phyloP scores from a whole-genome alignment of 2,329 filamentous ascomycete genomes.

The Fusarium penzigii region DNA sequence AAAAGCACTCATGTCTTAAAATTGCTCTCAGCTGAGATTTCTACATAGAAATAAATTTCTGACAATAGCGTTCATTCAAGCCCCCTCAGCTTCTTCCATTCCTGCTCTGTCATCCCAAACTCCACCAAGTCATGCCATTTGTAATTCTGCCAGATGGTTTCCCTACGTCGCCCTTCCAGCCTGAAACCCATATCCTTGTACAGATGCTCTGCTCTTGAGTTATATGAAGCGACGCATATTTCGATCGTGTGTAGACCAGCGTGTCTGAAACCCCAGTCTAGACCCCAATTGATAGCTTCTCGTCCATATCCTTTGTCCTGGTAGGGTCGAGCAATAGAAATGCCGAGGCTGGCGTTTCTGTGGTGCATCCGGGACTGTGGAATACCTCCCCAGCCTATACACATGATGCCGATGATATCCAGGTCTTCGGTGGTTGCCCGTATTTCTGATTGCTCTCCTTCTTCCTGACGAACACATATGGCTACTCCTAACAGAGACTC shows the following conservation, averaged over 20 bases:
- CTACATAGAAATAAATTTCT: too few relatives aligned
- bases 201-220: slow-evolving; percentile 41
- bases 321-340: slow-evolving; percentile 36
- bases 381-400: slow-evolving; percentile 14
- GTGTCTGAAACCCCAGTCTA: slow-evolving; percentile 46
- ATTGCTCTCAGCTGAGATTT: too few relatives aligned
- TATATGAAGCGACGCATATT: slow-evolving; percentile 44
- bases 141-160: slow-evolving; percentile 45
- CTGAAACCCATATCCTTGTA: slow-evolving; percentile 48
- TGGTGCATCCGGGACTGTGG: slow-evolving; percentile 7
- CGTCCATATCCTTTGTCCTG: slow-evolving; percentile 46
- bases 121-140: slow-evolving; percentile 39
- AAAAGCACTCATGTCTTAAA: too few relatives aligned
- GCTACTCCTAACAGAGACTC: slow-evolving; percentile 13
- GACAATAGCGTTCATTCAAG: too few relatives aligned
- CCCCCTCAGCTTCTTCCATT: slow-evolving; percentile 35
- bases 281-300: slow-evolving; percentile 48
- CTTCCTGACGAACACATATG: slow-evolving; percentile 8
- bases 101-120: slow-evolving; percentile 41
- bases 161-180: slow-evolving; percentile 42
- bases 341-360: slow-evolving; percentile 31
- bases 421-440: not conserved
- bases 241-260: slow-evolving; percentile 45
- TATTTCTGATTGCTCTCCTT: not conserved
- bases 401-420: slow-evolving; percentile 15